Conservation (phyloP, 2,329 filamentous ascomycete genomes). For the Trichoderma polysporum region DNA sequence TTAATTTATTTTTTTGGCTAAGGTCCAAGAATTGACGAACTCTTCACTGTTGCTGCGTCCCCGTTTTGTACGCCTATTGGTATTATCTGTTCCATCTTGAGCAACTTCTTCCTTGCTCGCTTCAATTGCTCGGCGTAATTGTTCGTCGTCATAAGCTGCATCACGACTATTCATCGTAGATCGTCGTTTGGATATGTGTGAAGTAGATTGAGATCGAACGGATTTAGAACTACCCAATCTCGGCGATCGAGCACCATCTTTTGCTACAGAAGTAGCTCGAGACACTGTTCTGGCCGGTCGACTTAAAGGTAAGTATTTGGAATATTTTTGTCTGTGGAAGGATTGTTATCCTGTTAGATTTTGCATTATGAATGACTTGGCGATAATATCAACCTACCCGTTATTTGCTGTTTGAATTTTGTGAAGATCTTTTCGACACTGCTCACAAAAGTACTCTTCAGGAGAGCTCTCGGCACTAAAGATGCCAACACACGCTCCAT, state of each 20-base stretch:
- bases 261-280: constrained; percentile 63
- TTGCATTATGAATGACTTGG: background rate
- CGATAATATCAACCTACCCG: constrained; percentile 64
- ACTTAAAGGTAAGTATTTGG: constrained; percentile 62
- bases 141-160: constrained; percentile 92
- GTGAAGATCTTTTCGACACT: constrained; percentile 89
- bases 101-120: constrained; percentile 83
- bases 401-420: constrained; percentile 76
- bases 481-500: constrained; percentile 95
- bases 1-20: background rate
- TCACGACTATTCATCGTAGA: constrained; percentile 98
- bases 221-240: constrained; percentile 56
- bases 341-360: background rate
- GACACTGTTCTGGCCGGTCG: constrained; percentile 57
- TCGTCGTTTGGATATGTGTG: constrained; percentile 72
- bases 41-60: constrained; percentile 90
- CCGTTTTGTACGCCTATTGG: constrained; percentile 71
- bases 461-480: constrained; percentile 91
- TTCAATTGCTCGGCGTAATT: constrained; percentile 84
- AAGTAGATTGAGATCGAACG: constrained; percentile 51
- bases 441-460: constrained; percentile 97
- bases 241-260: constrained; percentile 58
- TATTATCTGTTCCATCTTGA: constrained; percentile 50
- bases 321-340: constrained; percentile 59
- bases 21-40: constrained; percentile 56